phyloP scores from a whole-genome alignment of 2,329 filamentous ascomycete genomes.

The Arthrobotrys megalospora region DNA sequence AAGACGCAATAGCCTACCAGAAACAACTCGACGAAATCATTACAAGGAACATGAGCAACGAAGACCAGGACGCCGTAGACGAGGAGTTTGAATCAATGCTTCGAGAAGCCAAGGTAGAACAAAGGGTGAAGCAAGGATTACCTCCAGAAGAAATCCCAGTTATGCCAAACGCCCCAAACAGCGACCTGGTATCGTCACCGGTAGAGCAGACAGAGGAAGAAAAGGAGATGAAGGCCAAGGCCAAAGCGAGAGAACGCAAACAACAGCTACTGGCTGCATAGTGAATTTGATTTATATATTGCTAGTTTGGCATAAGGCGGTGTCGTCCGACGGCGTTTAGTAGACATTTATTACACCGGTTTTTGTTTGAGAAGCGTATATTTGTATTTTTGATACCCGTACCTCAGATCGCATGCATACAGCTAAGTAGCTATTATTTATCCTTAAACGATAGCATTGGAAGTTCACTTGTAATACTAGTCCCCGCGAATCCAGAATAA shows the following conservation, averaged over 20 bases:
- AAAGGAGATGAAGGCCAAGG: slow-evolving; percentile 40
- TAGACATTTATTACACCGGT: background rate
- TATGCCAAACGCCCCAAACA: slow-evolving; percentile 51
- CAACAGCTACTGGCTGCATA: slow-evolving; percentile 52
- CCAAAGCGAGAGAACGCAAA: slow-evolving; percentile 39
- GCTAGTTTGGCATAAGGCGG: background rate
- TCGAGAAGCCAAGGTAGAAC: slow-evolving; percentile 72
- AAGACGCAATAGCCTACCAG: slow-evolving; percentile 92
- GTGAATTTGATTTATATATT: background rate
- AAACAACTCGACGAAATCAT: slow-evolving; percentile 93
- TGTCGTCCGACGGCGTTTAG: background rate
- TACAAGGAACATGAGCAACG: slow-evolving; percentile 86
- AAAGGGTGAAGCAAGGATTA: slow-evolving; percentile 30
- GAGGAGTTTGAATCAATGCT: slow-evolving; percentile 90
- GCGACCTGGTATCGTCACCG: slow-evolving; percentile 23
- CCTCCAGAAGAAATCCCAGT: slow-evolving; percentile 27
- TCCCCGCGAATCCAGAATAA: slow-evolving; percentile 5
- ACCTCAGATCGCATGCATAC: slow-evolving; percentile 19
- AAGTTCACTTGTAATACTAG: slow-evolving; percentile 11
- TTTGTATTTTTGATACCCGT: slow-evolving; percentile 20
- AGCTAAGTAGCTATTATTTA: background rate
- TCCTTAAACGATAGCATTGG: background rate
- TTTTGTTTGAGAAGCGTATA: slow-evolving; percentile 1
- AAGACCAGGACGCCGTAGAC: slow-evolving; percentile 98
- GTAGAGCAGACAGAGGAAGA: slow-evolving; percentile 26